Base-by-base conservation (phyloP, 371 early-diverging fungal species). In the Sporodiniella umbellata region DNA sequence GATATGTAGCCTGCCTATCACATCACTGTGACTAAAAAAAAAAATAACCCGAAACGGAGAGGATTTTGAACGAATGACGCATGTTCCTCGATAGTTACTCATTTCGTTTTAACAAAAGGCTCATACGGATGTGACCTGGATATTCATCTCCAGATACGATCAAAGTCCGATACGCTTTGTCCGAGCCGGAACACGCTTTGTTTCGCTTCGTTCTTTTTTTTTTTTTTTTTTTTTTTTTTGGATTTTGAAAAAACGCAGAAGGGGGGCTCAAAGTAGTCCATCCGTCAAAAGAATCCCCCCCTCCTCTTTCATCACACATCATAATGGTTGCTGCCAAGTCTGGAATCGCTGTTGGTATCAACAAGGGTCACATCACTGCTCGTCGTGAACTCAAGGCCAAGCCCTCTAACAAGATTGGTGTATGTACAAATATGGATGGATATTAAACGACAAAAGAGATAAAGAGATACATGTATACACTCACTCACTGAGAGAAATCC, bases 391-490 rank as follows among this genome's bases (percentile, higher is more conserved):
- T 84, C 63, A 79, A 81, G 75, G 72, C 66, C 45, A 90, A 93
- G 80, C 88, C 89, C 54, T 78, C 88, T 57, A 77, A 86, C 82
- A 76, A 82, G 71, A 95, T 92, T 83, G 92, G 93, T 56, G 94
- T 93, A 82, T 75, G 90, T 87, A n/a, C n/a, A n/a, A 7, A 10
- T 4, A 62, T 53, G 58, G 51, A 64, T 67, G 56, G 60, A 62
- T 28, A 28, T 40, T 8, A 40, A 40, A 35, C 11, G 35, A 15
- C 5, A 35, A 15, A 35, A 2, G 14, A 24, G 8, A 21, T 10
- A 40, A 28, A 10, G 10, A 28, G 10, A 28, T 28, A 28, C n/a
- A n/a, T n/a, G n/a, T n/a, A n/a, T n/a, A n/a, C n/a, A n/a, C n/a
- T n/a, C n/a, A n/a, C n/a, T n/a, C 18, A 37, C 18, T 37, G 38